Evolutionary conservation across 176 grass and related monocot species (phyloP).

Genomic region (Oryza glaberrima): DNA sequence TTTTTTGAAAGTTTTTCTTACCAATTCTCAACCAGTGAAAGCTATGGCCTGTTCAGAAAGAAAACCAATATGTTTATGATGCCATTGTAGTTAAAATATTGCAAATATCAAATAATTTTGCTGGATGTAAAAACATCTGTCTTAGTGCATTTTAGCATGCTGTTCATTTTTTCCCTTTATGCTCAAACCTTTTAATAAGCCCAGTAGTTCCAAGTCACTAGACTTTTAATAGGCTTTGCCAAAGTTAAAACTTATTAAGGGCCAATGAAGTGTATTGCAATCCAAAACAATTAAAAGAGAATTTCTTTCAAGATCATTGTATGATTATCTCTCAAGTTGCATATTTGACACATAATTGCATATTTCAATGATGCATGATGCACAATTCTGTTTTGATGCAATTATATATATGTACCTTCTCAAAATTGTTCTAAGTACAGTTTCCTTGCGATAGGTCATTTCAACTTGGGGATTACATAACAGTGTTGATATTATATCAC

Average conservation of each 20-base stretch:
- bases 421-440: slow-evolving; percentile 13
- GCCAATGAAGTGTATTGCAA: slow-evolving; percentile 13
- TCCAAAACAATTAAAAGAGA: slow-evolving; percentile 13
- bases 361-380: background rate
- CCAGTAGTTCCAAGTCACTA: background rate
- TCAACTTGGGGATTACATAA: slow-evolving; percentile 88
- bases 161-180: background rate
- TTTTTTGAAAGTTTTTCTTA: background rate
- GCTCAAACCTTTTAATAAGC: background rate
- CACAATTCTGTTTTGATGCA: slow-evolving; percentile 6
- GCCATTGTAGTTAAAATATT: slow-evolving; percentile 20
- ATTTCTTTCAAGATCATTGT: slow-evolving; percentile 7
- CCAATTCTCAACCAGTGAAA: background rate
- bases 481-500: slow-evolving; percentile 88
- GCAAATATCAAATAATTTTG: slow-evolving; percentile 26
- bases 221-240: slow-evolving; percentile 10
- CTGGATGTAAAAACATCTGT: slow-evolving; percentile 8
- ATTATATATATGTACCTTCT: slow-evolving; percentile 19
- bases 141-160: background rate
- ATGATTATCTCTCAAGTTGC: background rate
- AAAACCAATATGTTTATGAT: background rate
- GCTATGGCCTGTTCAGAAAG: slow-evolving; percentile 9
- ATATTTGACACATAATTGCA: background rate
- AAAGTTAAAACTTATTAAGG: background rate
- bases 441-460: slow-evolving; percentile 67